Evolutionary conservation across 441 rosid genomes (phyloP).

Genomic region (Erodium trifolium): DNA sequence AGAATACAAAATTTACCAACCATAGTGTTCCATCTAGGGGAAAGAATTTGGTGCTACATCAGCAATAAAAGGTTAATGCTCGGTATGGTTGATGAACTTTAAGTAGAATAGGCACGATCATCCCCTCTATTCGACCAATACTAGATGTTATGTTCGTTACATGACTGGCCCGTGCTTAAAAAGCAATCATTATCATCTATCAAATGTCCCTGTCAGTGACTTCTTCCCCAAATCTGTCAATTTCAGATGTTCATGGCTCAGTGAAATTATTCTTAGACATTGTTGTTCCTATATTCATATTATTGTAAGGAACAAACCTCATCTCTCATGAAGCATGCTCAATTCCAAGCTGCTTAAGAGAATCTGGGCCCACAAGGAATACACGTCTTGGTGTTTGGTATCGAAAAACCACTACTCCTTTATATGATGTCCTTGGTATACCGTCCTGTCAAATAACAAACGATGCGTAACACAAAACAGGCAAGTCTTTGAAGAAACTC

Average conservation of each 20-base stretch:
- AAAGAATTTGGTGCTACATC: neutral
- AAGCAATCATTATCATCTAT: neutral
- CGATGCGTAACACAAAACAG: neutral
- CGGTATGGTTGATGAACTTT: neutral
- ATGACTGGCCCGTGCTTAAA: too few relatives aligned
- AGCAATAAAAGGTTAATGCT: neutral
- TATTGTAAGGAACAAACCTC: slow-evolving; percentile 10
- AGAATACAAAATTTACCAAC: neutral
- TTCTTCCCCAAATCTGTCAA: neutral
- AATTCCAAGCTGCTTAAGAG: slow-evolving; percentile 55
- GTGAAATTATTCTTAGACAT: neutral
- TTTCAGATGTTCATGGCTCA: neutral
- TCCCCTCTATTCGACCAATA: neutral
- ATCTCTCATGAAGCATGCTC: slow-evolving; percentile 30
- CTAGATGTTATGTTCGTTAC: neutral
- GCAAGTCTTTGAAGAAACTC: neutral
- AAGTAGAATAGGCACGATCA: neutral
- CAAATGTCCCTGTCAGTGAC: neutral
- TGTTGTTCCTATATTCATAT: neutral
- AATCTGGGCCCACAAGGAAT: slow-evolving; percentile 69
- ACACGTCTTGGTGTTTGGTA: slow-evolving; percentile 49
- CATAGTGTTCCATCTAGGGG: neutral
- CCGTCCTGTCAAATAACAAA: slow-evolving; percentile 51
- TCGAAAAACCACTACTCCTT: slow-evolving; percentile 79
- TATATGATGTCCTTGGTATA: slow-evolving; percentile 82